Base-by-base conservation (phyloP, 257 asterid species). In the Nicotiana paniculata region DNA sequence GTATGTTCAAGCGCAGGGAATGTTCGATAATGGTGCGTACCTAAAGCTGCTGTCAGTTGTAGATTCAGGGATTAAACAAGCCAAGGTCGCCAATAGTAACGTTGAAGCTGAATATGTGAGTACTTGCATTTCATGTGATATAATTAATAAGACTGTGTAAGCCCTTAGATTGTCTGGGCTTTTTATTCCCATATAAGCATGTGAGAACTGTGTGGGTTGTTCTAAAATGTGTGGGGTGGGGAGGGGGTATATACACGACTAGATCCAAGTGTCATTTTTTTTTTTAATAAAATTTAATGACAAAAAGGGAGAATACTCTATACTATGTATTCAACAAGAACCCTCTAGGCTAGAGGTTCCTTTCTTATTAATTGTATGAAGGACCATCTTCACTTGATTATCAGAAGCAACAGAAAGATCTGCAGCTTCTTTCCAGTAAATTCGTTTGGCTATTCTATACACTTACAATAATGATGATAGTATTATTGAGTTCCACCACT, bases 51-150 rank as follows among this genome's bases (percentile, higher is more conserved):
- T 96, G 83, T 79, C 85, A 87, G 90, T 96, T 66, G 83, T 96
- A 74, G 91, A 91, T 88, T 84, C 94, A 75, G 93, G 92, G 80
- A 90, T 94, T 65, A 89, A 85, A 81, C 97, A 92, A 85, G 89
- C 92, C 87, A 88, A 85, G 90, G 83, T 87, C 82, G 58, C 88
- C 80, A 87, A 86, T 87, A 89, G 81, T 83, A 96, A 86, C 82
- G 92, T 90, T 63, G 99, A 96, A 89, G 97, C 95, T 84, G 99
- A 96, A 88, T 96, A 87, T 86, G 99, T 96, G 88, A 88, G 90
- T 90, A 55, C 59, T 64, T 74, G 83, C 46, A 83, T 82, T 84
- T 59, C 83, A 59, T 85, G 76, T 30, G 72, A 66, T 67, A 66
- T 51, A 37, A 43, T 51, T 64, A 46, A 15, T 63, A 75, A 55